Conservation (phyloP, 2,329 filamentous ascomycete genomes). For the Myriosclerotinia scirpicola region DNA sequence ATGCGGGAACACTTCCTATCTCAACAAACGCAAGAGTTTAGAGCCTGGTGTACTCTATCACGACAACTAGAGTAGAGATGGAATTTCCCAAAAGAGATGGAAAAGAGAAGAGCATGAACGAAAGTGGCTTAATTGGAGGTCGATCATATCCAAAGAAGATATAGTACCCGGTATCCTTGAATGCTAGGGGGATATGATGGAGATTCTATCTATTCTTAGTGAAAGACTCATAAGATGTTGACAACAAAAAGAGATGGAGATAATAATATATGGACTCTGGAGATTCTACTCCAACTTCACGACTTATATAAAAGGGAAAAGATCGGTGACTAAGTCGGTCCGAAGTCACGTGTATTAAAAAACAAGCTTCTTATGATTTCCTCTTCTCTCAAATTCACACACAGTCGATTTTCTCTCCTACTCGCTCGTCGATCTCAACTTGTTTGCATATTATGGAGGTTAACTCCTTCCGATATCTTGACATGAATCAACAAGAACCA, state of each 20-base stretch:
- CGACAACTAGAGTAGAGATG: background rate
- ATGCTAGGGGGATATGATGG: too few relatives aligned
- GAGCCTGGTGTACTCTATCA: background rate
- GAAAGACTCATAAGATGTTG: too few relatives aligned
- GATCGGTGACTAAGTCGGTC: too few relatives aligned
- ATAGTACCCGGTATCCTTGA: too few relatives aligned
- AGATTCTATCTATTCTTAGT: too few relatives aligned
- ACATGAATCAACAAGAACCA: background rate
- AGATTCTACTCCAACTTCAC: too few relatives aligned
- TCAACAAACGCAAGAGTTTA: background rate
- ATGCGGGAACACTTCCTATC: background rate
- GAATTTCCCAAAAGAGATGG: background rate
- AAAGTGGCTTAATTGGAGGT: constrained; percentile 10
- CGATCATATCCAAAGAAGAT: too few relatives aligned
- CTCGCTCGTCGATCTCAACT: background rate
- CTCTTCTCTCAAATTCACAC: too few relatives aligned
- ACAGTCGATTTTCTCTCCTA: background rate
- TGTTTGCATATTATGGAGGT: background rate
- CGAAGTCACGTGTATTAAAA: background rate
- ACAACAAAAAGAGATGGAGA: too few relatives aligned
- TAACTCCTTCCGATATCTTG: background rate
- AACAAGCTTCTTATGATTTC: constrained; percentile 1
- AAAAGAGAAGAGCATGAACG: background rate
- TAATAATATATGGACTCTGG: too few relatives aligned
- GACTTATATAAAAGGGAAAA: too few relatives aligned